Base-by-base conservation (phyloP, 2,329 filamentous ascomycete species). In the Aspergillus intermedius region DNA sequence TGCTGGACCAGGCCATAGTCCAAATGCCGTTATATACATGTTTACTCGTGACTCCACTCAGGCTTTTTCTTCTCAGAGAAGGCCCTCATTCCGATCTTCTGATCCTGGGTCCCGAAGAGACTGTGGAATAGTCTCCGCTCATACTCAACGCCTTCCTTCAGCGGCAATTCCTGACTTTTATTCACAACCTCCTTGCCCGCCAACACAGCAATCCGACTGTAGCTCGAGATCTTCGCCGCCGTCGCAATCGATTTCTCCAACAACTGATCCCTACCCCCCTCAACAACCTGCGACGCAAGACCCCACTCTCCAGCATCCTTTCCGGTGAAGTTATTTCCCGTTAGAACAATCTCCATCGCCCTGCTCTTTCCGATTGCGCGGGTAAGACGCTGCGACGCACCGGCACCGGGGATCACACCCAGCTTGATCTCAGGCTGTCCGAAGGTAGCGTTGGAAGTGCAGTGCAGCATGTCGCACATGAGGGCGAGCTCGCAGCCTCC, bases 181-280 rank as follows among this genome's bases (percentile, higher is more conserved):
- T 97, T 95, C 48, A 98, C 91, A n/a, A 93, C 91, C 77, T 98
- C 93, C 78, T 98, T 98, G 49, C 82, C 86, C 9, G 87, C 93
- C 73, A 89, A 83, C 50, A 95, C 82, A 1, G 91, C 87, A n/a
- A 98, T 85, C 64, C 79, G 82, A 46, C 87, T 91, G 71, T 93
- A 89, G 1, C 86, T 75, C 0, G 93, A 91, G 73, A 98, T 96
- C 46, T 82, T 91, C 76, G 87, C 88, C 2, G 93, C 93, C 15
- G 89, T 91, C 65, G 84, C 82, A 52, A 95, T 68, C 2, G 90
- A 84, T 48, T 82, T 88, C 61, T 89, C 83, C 65, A 97, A 83
- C 62, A 95, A 77, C 64, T 86, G 85, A 57, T 95, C 87, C 56
- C 91, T 83, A 5, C 78, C 86, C 10, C 71, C 72, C 2, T 84